phyloP scores from a whole-genome alignment of 139 green algal genomes.

The Chlorella sorokiniana region DNA sequence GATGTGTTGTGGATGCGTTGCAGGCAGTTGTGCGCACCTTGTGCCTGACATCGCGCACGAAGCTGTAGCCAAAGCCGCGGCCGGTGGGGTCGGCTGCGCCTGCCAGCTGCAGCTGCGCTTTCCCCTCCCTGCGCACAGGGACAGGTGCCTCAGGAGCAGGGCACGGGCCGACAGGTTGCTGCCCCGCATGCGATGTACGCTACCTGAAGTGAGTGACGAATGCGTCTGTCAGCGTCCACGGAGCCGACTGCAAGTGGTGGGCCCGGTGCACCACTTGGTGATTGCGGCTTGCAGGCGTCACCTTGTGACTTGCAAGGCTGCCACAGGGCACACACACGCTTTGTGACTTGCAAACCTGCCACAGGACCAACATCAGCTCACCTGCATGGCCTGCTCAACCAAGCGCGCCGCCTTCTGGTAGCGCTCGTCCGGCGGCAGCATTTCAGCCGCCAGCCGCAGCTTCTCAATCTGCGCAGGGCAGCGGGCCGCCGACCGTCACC shows the following conservation, averaged over 20 bases:
- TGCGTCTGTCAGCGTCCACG: slow-evolving; percentile 66
- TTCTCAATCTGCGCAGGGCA: slow-evolving; percentile 33
- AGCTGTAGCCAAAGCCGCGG: slow-evolving; percentile 73
- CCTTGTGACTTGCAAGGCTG: too few relatives aligned
- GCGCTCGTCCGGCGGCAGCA: slow-evolving; percentile 55
- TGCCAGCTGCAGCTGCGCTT: slow-evolving; percentile 32
- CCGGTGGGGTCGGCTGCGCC: slow-evolving; percentile 77
- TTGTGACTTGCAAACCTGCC: too few relatives aligned
- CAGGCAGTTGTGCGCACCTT: slow-evolving; percentile 34
- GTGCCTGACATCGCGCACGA: slow-evolving; percentile 50
- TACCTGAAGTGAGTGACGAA: slow-evolving; percentile 61
- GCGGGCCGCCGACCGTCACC: too few relatives aligned
- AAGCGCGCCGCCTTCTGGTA: slow-evolving; percentile 33
- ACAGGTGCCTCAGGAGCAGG: too few relatives aligned
- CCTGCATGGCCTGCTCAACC: slow-evolving; percentile 28
- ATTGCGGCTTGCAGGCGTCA: too few relatives aligned
- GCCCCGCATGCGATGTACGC: too few relatives aligned
- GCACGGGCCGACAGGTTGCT: too few relatives aligned
- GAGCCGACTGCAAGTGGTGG: slow-evolving; percentile 32
- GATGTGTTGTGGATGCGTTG: neutral
- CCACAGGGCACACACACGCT: too few relatives aligned
- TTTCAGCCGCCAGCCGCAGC: slow-evolving; percentile 53
- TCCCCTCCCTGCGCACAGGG: slow-evolving; percentile 12
- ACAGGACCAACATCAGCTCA: neutral
- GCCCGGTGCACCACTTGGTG: too few relatives aligned